Conservation (phyloP, 2,329 filamentous ascomycete genomes). For the Aspergillus bombycis region DNA sequence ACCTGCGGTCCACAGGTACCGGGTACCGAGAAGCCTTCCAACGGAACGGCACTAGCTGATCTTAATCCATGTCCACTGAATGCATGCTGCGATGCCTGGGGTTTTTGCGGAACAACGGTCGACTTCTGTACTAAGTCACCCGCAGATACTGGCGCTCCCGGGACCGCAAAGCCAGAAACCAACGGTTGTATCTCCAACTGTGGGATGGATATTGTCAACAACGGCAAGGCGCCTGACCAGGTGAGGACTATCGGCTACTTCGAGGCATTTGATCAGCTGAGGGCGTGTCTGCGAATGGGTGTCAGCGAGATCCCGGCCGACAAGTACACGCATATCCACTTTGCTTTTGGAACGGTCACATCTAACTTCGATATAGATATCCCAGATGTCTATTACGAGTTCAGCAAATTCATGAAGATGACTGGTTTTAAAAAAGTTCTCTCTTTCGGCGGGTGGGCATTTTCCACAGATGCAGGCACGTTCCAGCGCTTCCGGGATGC, state of each 20-base stretch:
- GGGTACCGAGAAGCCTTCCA: conserved; percentile 37
- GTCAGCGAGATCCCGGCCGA: conserved; percentile 22
- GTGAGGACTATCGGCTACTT: conserved; percentile 36
- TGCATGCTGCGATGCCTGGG: conserved; percentile 50
- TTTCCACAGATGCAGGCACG: conserved; percentile 41
- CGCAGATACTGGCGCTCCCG: conserved; percentile 37
- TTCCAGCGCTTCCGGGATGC: conserved; percentile 42
- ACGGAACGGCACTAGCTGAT: conserved; percentile 31
- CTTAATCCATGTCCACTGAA: conserved; percentile 54
- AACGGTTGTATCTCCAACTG: conserved; percentile 50
- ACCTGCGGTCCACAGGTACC: conserved; percentile 51
- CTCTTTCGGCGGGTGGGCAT: conserved; percentile 50
- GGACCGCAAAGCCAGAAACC: conserved; percentile 37
- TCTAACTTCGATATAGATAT: conserved; percentile 34
- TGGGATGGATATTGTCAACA: conserved; percentile 40
- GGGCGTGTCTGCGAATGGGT: conserved; percentile 30
- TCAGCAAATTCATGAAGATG: conserved; percentile 35
- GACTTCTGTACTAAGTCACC: conserved; percentile 47
- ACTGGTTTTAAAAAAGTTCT: conserved; percentile 41
- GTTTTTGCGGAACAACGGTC: conserved; percentile 49
- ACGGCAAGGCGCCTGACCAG: conserved; percentile 20
- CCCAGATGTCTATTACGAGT: conserved; percentile 21
- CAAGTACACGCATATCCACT: conserved; percentile 41
- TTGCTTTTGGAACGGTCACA: conserved; percentile 41
- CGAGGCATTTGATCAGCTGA: conserved; percentile 35